Percentiles rank a stretch among this genome's conserved stretches.
These are phyloP conservation scores for Cystobasidiaceae sp. DNA, from an alignment of 1,284 basidiomycete genomes.

Conservation along the genomic window DNA sequence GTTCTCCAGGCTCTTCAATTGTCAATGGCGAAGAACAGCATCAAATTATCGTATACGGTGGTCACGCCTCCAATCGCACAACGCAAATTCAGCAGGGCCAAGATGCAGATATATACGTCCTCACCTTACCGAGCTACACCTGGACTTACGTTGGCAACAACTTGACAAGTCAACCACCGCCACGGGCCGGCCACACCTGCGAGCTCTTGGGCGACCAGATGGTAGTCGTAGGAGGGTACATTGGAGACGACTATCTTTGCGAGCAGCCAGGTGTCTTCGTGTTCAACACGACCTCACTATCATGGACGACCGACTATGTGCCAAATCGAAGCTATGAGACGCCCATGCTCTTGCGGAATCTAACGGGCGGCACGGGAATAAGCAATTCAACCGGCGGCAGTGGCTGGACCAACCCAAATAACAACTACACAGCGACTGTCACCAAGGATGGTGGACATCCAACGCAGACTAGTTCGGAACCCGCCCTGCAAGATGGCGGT, in stretches of 20 bases:
- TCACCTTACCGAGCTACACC: slow-evolving; percentile 38
- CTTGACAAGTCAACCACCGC: slow-evolving; percentile 36
- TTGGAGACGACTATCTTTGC: slow-evolving; percentile 36
- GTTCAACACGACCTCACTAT: slow-evolving; percentile 33
- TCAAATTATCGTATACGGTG: slow-evolving; percentile 40
- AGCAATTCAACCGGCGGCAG: slow-evolving; percentile 22
- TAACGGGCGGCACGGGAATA: slow-evolving; percentile 10
- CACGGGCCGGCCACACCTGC: slow-evolving; percentile 41
- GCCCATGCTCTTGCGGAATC: slow-evolving; percentile 6
- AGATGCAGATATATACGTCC: slow-evolving; percentile 38
- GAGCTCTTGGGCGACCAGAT: slow-evolving; percentile 39
- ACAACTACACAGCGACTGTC: slow-evolving; percentile 20
- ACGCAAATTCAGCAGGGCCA: slow-evolving; percentile 33
- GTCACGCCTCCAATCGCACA: slow-evolving; percentile 37
- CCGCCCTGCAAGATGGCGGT: neutral
- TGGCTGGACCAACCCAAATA: slow-evolving; percentile 19
- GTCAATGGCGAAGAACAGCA: slow-evolving; percentile 38
- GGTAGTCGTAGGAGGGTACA: slow-evolving; percentile 39
- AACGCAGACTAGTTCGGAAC: neutral
- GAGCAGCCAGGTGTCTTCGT: slow-evolving; percentile 42
- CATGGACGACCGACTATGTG: slow-evolving; percentile 36
- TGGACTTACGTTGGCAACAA: slow-evolving; percentile 38
- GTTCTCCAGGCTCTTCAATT: slow-evolving; percentile 30
- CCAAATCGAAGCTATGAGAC: slow-evolving; percentile 19
- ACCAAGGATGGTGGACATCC: neutral